Percentiles rank a stretch among this genome's conserved stretches.
Evolutionary conservation across 768 basidiomycete genomes (phyloP).

Genomic region (Auricularia sp.): DNA sequence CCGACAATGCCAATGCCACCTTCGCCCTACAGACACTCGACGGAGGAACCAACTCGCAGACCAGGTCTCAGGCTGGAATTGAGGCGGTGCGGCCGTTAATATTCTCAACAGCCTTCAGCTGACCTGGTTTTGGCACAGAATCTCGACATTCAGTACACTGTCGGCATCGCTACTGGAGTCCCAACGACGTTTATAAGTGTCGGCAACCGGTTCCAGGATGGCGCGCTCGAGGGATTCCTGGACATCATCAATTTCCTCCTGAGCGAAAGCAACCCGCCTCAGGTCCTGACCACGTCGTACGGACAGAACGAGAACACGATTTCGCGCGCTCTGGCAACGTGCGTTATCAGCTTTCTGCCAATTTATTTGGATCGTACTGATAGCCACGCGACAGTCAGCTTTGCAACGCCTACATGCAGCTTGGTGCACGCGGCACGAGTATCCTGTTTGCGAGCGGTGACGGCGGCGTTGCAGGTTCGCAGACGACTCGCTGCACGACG

Average conservation of each 20-base stretch:
- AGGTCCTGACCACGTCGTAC: slow-evolving; percentile 18
- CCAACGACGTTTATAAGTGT: slow-evolving; percentile 21
- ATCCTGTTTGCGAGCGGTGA: slow-evolving; percentile 14
- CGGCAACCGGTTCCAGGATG: slow-evolving; percentile 11
- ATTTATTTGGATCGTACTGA: background rate
- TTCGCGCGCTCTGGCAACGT: slow-evolving; percentile 13
- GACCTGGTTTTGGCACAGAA: slow-evolving; percentile 10
- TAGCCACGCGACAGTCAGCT: slow-evolving; percentile 10
- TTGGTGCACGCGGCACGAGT: slow-evolving; percentile 16
- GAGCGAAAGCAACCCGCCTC: background rate
- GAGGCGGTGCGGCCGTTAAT: slow-evolving; percentile 2
- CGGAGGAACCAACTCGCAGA: slow-evolving; percentile 9
- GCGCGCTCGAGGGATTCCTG: slow-evolving; percentile 16
- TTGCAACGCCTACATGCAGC: slow-evolving; percentile 20
- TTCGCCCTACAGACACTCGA: slow-evolving; percentile 8
- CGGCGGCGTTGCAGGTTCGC: slow-evolving; percentile 13
- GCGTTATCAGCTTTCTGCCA: background rate
- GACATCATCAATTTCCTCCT: slow-evolving; percentile 18
- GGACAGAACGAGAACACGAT: slow-evolving; percentile 19
- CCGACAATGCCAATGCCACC: slow-evolving; percentile 10
- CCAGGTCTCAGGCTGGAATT: slow-evolving; percentile 5
- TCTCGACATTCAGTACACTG: slow-evolving; percentile 31
- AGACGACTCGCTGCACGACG: slow-evolving; percentile 9
- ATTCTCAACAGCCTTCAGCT: too few species aligned
- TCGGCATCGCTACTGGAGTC: slow-evolving; percentile 23